phyloP scores from a whole-genome alignment of 176 grass and related monocot genomes.

The Triticum aestivum region DNA sequence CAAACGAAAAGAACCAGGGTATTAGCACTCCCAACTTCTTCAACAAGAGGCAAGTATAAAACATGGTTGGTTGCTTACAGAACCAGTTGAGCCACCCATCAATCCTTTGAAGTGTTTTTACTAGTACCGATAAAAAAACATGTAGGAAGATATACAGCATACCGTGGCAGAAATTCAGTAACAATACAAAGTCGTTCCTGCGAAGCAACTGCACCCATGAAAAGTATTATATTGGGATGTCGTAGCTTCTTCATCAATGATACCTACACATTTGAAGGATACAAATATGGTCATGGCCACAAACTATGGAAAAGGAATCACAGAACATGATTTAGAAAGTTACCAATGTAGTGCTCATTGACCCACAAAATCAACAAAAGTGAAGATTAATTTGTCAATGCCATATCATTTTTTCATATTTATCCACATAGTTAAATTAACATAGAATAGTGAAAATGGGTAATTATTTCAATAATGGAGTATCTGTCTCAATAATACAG shows the following conservation, averaged over 20 bases:
- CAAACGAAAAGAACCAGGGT: not conserved
- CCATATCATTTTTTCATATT: not conserved
- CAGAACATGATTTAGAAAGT: not conserved
- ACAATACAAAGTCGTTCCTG: conserved; percentile 75
- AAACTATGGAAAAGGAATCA: not conserved
- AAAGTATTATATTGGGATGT: conserved; percentile 91
- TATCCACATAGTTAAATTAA: not conserved
- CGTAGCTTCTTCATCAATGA: conserved; percentile 91
- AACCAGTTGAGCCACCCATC: not conserved
- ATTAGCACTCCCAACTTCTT: not conserved
- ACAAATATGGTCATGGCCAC: not conserved
- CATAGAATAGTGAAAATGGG: not conserved
- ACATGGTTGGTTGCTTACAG: not conserved
- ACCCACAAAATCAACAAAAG: not conserved
- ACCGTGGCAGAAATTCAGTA: conserved; percentile 90
- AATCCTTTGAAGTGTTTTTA: not conserved
- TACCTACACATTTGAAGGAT: conserved; percentile 47
- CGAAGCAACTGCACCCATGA: conserved; percentile 91
- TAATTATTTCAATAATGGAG: not conserved
- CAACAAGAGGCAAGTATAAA: not conserved
- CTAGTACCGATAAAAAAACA: not conserved
- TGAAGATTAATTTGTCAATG: not conserved
- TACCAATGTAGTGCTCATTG: not conserved
- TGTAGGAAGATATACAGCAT: conserved; percentile 20
- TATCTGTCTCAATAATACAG: not conserved